A percentile compares a stretch with the other conserved stretches of the same genome.
phyloP scores from a whole-genome alignment of 768 basidiomycete species.

The Mycena latifolia region DNA sequence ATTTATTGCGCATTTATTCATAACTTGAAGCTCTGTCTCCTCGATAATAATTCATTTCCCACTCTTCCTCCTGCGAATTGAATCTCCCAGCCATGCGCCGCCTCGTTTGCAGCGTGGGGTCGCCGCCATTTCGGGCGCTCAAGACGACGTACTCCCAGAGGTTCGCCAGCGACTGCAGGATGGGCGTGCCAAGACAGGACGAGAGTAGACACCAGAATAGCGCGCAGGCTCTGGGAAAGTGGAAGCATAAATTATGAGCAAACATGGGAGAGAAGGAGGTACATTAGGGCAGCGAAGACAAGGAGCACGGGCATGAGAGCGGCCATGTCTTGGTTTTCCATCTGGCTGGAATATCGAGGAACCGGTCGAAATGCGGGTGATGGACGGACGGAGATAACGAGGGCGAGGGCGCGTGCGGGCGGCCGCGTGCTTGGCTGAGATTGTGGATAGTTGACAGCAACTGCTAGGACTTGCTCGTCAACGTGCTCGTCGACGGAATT shows the following conservation, averaged over 20 bases:
- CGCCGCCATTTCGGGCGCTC: constrained; percentile 47
- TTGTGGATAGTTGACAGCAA: too few relatives aligned
- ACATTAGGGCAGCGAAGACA: constrained; percentile 65
- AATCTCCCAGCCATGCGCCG: constrained; percentile 51
- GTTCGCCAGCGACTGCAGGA: constrained; percentile 57
- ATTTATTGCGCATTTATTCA: too few relatives aligned
- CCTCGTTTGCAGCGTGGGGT: constrained; percentile 32
- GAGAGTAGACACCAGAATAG: constrained; percentile 77
- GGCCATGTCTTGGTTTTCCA: constrained; percentile 42
- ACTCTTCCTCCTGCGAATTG: constrained; percentile 62
- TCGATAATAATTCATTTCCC: constrained; percentile 70
- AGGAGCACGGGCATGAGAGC: constrained; percentile 57
- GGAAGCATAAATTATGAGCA: constrained; percentile 8
- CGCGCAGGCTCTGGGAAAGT: constrained; percentile 54
- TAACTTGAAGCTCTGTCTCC: constrained; percentile 2
- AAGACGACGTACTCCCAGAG: constrained; percentile 62
- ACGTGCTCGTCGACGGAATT: too few relatives aligned
- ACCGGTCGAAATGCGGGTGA: not conserved
- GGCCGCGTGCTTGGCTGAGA: too few relatives aligned
- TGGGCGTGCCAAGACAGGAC: constrained; percentile 71
- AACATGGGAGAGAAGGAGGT: constrained; percentile 10
- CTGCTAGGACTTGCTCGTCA: too few relatives aligned
- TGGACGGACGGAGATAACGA: not conserved
- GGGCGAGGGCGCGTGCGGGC: too few relatives aligned
- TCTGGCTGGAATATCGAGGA: constrained; percentile 8